phyloP scores from a whole-genome alignment of 208 protist species.

The Leishmania turanica region DNA sequence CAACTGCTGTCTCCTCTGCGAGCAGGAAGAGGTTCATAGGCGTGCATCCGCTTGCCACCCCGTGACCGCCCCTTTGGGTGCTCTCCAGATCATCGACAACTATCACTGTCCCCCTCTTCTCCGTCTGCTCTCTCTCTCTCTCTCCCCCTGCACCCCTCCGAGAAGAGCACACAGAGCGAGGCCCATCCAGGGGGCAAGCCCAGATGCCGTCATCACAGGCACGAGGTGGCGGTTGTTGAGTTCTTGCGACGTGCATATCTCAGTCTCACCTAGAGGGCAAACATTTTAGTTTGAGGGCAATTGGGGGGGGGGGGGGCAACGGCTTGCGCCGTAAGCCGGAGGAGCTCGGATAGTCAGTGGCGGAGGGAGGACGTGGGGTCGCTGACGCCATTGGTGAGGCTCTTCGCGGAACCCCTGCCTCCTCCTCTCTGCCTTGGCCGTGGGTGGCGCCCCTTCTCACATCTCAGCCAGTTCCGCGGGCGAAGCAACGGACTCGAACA shows the following conservation, averaged over 20 bases:
- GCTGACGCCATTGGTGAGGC: neutral
- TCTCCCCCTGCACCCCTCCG: neutral
- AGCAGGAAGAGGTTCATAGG: neutral
- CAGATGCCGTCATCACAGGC: neutral
- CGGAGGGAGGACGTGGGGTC: neutral
- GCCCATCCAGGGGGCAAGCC: neutral
- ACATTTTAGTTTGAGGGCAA: neutral
- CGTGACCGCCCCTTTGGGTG: neutral
- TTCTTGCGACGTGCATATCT: neutral
- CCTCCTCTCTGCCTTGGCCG: neutral
- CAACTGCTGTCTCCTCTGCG: neutral
- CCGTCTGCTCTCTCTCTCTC: neutral
- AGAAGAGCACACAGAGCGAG: neutral
- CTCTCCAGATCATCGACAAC: neutral
- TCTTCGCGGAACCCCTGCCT: neutral
- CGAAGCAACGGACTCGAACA: conserved; percentile 35
- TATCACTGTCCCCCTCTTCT: neutral
- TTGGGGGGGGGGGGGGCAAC: neutral
- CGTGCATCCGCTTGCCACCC: neutral
- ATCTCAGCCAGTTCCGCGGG: conserved; percentile 13
- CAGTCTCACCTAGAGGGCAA: neutral
- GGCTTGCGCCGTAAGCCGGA: neutral
- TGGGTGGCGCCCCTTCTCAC: neutral
- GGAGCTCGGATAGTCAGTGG: neutral
- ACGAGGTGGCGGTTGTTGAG: neutral